These are phyloP conservation scores for Phytophthora macrochlamydospora DNA, from an alignment of 352 stramenopile genomes.

Conservation along the genomic window DNA sequence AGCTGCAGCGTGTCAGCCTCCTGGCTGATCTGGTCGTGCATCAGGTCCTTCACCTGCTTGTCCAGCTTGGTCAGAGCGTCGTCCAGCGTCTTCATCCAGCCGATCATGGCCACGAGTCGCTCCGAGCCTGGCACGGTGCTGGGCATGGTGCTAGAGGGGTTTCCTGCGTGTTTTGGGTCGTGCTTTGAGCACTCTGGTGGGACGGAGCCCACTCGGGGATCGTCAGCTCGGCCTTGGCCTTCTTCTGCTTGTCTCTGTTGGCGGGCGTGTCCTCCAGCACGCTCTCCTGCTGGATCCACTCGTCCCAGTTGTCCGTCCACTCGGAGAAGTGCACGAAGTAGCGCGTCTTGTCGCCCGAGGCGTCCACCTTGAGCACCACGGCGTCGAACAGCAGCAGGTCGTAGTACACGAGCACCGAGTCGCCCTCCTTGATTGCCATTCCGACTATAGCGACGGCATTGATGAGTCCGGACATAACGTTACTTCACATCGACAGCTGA, in stretches of 20 bases:
- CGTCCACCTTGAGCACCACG: conserved; percentile 21
- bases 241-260: conserved; percentile 32
- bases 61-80: conserved; percentile 31
- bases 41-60: conserved; percentile 30
- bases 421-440: conserved; percentile 29
- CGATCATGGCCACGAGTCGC: conserved; percentile 29
- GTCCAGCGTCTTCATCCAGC: conserved; percentile 39
- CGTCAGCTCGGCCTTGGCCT: conserved; percentile 32
- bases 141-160: conserved; percentile 12
- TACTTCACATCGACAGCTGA: neutral
- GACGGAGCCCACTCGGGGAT: conserved; percentile 12
- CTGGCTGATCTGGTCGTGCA: conserved; percentile 25
- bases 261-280: conserved; percentile 29
- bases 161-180: conserved; percentile 13
- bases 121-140: conserved; percentile 23
- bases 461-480: neutral
- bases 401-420: conserved; percentile 42
- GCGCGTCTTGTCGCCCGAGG: neutral
- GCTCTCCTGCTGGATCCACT: conserved; percentile 29
- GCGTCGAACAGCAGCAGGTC: conserved; percentile 40
- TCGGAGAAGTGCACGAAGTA: conserved; percentile 35
- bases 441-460: neutral
- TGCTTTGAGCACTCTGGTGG: neutral
- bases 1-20: conserved; percentile 20
- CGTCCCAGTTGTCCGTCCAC: conserved; percentile 33